Evolutionary conservation across 2,329 filamentous ascomycete species (phyloP).

Genomic region (Teratosphaeria destructans): DNA sequence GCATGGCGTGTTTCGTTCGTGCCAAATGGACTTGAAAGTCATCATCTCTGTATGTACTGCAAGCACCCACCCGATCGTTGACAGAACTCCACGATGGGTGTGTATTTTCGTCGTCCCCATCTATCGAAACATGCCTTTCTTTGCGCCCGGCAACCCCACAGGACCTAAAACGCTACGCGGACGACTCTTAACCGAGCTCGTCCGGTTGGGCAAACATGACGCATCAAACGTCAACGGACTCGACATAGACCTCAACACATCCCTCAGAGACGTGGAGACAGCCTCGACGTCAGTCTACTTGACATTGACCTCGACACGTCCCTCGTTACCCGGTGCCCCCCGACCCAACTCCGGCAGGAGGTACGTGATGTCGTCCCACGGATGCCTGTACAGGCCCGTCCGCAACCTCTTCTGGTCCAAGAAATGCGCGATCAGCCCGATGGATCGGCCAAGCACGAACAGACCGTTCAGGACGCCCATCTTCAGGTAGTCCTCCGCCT

Average conservation of each 20-base stretch:
- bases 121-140: too few species aligned
- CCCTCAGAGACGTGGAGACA: not conserved
- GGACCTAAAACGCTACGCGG: too few species aligned
- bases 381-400: constrained; percentile 93
- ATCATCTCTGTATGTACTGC: too few species aligned
- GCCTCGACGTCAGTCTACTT: constrained; percentile 26
- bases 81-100: too few species aligned
- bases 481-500: constrained; percentile 96
- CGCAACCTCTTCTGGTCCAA: constrained; percentile 99
- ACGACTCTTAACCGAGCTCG: too few species aligned
- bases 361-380: constrained; percentile 98
- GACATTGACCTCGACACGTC: constrained; percentile 81
- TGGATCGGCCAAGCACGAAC: constrained; percentile 92
- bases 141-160: too few species aligned
- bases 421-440: constrained; percentile 99
- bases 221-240: too few species aligned
- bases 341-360: constrained; percentile 70
- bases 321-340: constrained; percentile 62
- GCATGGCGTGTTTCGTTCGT: too few species aligned
- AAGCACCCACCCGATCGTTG: too few species aligned
- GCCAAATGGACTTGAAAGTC: too few species aligned
- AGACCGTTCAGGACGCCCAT: constrained; percentile 99
- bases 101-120: too few species aligned
- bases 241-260: not conserved
- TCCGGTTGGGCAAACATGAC: too few species aligned